phyloP scores from a whole-genome alignment of 345 rosid genomes.

The Boechera retrofracta region DNA sequence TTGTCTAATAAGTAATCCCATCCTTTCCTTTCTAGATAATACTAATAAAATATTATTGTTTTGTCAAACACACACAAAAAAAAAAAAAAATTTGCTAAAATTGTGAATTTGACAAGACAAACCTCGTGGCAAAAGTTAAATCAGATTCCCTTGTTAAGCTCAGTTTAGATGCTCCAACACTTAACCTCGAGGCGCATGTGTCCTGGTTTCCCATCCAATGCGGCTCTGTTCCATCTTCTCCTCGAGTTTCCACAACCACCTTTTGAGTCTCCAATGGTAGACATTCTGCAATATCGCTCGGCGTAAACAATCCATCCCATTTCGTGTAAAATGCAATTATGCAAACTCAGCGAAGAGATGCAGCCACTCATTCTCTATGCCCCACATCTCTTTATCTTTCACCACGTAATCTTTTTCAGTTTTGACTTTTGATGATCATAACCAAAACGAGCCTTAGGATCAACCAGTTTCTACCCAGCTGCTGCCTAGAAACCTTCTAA shows the following conservation, averaged over 20 bases:
- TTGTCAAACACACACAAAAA: too few relatives aligned
- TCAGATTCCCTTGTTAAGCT: neutral
- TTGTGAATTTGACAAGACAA: neutral
- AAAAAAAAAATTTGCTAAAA: neutral
- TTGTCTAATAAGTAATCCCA: neutral
- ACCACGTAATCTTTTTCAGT: neutral
- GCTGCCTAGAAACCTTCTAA: constrained; percentile 59
- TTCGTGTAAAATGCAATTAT: neutral
- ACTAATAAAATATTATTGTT: neutral
- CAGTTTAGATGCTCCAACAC: neutral
- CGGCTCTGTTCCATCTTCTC: neutral
- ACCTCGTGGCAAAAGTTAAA: neutral
- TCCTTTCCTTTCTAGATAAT: neutral
- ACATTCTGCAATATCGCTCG: neutral
- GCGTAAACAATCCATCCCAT: neutral
- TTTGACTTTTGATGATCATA: constrained; percentile 17
- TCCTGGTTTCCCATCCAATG: neutral
- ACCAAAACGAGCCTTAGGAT: constrained; percentile 22
- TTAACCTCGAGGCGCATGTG: constrained; percentile 7
- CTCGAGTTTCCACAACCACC: neutral
- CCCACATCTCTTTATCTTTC: neutral
- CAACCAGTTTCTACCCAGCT: constrained; percentile 67
- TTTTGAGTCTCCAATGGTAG: neutral
- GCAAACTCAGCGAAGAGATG: constrained; percentile 2
- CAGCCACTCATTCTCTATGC: neutral